Evolutionary conservation across 2,329 filamentous ascomycete species (phyloP).

Genomic region (Epichloe scottii): DNA sequence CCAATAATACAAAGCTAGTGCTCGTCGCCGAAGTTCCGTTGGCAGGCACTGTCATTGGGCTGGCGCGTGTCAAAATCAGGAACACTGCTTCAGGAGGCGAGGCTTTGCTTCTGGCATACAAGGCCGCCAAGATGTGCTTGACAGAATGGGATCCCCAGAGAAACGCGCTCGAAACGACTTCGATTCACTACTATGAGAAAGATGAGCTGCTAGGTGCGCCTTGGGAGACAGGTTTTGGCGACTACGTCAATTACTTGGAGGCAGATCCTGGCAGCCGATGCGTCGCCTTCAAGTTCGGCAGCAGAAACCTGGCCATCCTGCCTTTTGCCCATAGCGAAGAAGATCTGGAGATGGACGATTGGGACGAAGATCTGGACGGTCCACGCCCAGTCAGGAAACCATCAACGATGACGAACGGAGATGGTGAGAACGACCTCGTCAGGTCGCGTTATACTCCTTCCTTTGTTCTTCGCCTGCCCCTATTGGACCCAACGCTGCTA

Average conservation of each 20-base stretch:
- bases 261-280: slow-evolving; percentile 89
- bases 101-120: slow-evolving; percentile 69
- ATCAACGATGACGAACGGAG: slow-evolving; percentile 21
- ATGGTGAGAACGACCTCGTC: slow-evolving; percentile 12
- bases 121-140: slow-evolving; percentile 85
- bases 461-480: slow-evolving; percentile 82
- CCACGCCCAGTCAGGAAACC: slow-evolving; percentile 41
- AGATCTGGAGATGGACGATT: slow-evolving; percentile 84
- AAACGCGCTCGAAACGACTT: slow-evolving; percentile 71
- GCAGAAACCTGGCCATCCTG: slow-evolving; percentile 79
- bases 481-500: slow-evolving; percentile 75
- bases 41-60: slow-evolving; percentile 70
- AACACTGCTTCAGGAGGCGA: slow-evolving; percentile 71
- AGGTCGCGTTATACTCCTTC: slow-evolving; percentile 69
- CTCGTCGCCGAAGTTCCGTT: slow-evolving; percentile 76
- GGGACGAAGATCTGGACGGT: slow-evolving; percentile 70
- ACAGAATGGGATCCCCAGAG: slow-evolving; percentile 85
- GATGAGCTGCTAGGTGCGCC: slow-evolving; percentile 75
- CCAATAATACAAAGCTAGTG: slow-evolving; percentile 63
- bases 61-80: slow-evolving; percentile 63
- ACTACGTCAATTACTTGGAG: slow-evolving; percentile 68
- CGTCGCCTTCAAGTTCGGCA: slow-evolving; percentile 85
- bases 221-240: slow-evolving; percentile 64
- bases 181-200: slow-evolving; percentile 96
- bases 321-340: slow-evolving; percentile 80